These are phyloP conservation scores for Cucumis hystrix DNA, from an alignment of 306 rosid genomes.

Conservation along the genomic window DNA sequence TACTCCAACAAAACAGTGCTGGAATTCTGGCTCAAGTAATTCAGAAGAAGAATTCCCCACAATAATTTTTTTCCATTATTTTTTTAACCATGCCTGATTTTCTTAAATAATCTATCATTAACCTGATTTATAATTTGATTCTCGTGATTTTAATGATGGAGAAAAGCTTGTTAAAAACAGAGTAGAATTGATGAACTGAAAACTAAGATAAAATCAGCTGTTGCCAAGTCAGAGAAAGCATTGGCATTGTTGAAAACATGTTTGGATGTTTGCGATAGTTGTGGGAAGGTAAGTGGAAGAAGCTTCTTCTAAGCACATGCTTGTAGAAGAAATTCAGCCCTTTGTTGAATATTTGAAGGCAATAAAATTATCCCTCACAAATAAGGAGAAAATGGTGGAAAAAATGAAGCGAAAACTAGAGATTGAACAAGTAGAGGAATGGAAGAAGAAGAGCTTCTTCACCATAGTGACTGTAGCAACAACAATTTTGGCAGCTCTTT, in stretches of 20 bases:
- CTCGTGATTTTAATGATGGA: background rate
- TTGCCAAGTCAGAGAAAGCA: no score
- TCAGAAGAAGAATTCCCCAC: no score
- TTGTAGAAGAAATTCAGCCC: constrained; percentile 28
- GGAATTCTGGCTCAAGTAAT: no score
- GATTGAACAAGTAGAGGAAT: constrained; percentile 22
- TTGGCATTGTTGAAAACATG: constrained; percentile 40
- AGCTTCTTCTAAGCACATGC: background rate
- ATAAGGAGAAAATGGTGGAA: constrained; percentile 42
- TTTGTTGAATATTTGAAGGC: constrained; percentile 40
- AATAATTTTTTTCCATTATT: no score
- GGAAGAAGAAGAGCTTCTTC: constrained; percentile 48
- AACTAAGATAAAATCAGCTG: constrained; percentile 29
- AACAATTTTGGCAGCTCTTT: constrained; percentile 47
- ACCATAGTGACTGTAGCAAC: constrained; percentile 49
- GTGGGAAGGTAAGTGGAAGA: background rate
- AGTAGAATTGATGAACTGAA: constrained; percentile 22
- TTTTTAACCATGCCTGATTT: no score
- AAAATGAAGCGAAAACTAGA: constrained; percentile 37
- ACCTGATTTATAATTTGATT: no score
- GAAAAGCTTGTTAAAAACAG: constrained; percentile 19
- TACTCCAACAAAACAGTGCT: no score
- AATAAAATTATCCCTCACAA: constrained; percentile 44
- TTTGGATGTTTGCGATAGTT: constrained; percentile 13
- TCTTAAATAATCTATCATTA: no score